Conservation (phyloP, 345 rosid genomes). For the Hibiscus mutabilis region DNA sequence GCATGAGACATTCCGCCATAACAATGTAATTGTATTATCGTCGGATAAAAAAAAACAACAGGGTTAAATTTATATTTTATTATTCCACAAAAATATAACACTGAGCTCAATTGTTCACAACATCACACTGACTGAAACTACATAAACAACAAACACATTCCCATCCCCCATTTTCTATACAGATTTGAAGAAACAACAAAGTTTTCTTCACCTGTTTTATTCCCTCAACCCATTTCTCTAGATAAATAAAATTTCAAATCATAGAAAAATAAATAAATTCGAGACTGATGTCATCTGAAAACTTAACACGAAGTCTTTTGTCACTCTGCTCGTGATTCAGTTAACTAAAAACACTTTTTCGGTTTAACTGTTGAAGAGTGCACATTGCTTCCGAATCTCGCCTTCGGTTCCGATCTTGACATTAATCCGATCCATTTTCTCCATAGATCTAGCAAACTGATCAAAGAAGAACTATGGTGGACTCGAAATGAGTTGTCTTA, state of each 20-base stretch:
- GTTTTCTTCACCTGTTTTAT: neutral
- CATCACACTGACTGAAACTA: neutral
- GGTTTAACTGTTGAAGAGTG: conserved; percentile 42
- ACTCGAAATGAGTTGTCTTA: conserved; percentile 46
- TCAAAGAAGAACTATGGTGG: conserved; percentile 39
- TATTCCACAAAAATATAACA: too few relatives aligned
- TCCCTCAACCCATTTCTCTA: neutral
- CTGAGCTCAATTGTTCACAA: neutral
- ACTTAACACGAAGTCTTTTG: neutral
- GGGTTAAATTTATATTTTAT: too few relatives aligned
- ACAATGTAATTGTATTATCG: too few relatives aligned
- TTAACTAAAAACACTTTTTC: too few relatives aligned
- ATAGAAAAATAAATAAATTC: too few relatives aligned
- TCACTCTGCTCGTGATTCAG: too few relatives aligned
- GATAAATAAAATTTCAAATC: neutral
- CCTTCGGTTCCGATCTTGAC: conserved; percentile 68
- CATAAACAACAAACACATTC: neutral
- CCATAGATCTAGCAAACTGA: conserved; percentile 66
- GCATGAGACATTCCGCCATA: too few relatives aligned
- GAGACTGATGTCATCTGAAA: neutral
- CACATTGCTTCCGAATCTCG: conserved; percentile 66
- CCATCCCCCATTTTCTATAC: neutral
- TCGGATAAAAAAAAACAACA: too few relatives aligned
- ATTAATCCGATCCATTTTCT: conserved; percentile 60
- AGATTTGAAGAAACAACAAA: neutral